Percentiles rank a stretch among this genome's conserved stretches.
These are phyloP conservation scores for Lunularia cruciata DNA, from an alignment of 225 moss, liverwort and hornwort species.

Conservation along the genomic window DNA sequence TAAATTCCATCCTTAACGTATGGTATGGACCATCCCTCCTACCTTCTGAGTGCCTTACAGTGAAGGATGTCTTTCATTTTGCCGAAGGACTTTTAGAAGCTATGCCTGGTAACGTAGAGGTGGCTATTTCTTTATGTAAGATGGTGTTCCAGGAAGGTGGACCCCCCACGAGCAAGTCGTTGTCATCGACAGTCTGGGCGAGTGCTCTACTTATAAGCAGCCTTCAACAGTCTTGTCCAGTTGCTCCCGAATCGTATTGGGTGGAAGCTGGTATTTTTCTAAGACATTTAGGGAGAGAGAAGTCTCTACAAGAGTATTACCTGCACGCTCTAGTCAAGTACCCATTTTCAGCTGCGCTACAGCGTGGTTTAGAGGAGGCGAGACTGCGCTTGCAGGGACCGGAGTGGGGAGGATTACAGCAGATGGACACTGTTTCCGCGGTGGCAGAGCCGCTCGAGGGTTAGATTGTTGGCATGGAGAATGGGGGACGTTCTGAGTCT, in stretches of 20 bases:
- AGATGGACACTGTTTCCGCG: neutral
- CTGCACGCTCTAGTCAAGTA: conserved; percentile 48
- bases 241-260: conserved; percentile 68
- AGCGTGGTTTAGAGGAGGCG: conserved; percentile 22
- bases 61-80: conserved; percentile 55
- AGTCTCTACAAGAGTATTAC: conserved; percentile 52
- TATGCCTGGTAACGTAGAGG: conserved; percentile 66
- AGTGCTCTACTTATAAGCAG: conserved; percentile 57
- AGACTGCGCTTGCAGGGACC: conserved; percentile 5
- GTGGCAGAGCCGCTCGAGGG: conserved; percentile 16
- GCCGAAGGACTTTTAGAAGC: conserved; percentile 70
- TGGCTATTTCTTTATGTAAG: conserved; percentile 54
- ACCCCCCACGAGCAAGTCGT: conserved; percentile 23
- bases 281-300: conserved; percentile 45
- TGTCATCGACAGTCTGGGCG: conserved; percentile 51
- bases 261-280: conserved; percentile 61
- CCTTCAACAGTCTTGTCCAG: conserved; percentile 52
- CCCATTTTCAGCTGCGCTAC: conserved; percentile 59
- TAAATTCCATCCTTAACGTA: conserved; percentile 56
- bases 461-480: neutral
- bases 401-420: neutral
- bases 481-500: neutral
- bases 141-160: conserved; percentile 35
- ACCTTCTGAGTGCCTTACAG: conserved; percentile 22
- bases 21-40: conserved; percentile 52